These are phyloP conservation scores for Urochloa ruziziensis DNA, from an alignment of 176 grass and related monocot genomes.

Conservation along the genomic window DNA sequence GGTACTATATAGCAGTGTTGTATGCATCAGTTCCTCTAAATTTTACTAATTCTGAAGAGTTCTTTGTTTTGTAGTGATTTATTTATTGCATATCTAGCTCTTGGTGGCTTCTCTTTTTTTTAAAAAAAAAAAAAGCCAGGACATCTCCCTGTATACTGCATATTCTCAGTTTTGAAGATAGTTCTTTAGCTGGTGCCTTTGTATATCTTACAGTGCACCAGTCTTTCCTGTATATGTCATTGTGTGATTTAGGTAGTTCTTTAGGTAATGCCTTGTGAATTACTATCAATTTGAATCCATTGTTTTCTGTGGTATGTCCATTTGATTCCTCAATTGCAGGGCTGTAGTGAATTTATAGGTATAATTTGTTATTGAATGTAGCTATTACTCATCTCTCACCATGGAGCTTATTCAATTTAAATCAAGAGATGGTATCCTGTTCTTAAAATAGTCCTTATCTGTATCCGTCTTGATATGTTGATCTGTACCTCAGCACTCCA, in stretches of 20 bases:
- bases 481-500: neutral
- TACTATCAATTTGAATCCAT: neutral
- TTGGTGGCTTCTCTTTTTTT: neutral
- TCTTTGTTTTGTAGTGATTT: neutral
- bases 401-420: no score
- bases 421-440: neutral
- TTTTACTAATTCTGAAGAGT: neutral
- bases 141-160: neutral
- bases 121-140: neutral
- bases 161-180: neutral
- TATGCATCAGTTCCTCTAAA: neutral
- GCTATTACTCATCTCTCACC: no score
- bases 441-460: neutral
- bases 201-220: neutral
- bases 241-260: no score
- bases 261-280: no score
- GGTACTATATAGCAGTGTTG: neutral
- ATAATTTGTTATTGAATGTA: no score
- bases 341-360: neutral
- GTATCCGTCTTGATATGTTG: neutral
- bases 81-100: neutral
- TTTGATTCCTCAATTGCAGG: neutral
- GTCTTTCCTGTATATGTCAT: no score
- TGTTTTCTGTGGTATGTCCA: neutral
- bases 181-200: neutral